A percentile compares a stretch with the other conserved stretches of the same genome.
These are phyloP conservation scores for Penicillium sp. DNA, from an alignment of 2,329 filamentous ascomycete genomes.

Conservation along the genomic window DNA sequence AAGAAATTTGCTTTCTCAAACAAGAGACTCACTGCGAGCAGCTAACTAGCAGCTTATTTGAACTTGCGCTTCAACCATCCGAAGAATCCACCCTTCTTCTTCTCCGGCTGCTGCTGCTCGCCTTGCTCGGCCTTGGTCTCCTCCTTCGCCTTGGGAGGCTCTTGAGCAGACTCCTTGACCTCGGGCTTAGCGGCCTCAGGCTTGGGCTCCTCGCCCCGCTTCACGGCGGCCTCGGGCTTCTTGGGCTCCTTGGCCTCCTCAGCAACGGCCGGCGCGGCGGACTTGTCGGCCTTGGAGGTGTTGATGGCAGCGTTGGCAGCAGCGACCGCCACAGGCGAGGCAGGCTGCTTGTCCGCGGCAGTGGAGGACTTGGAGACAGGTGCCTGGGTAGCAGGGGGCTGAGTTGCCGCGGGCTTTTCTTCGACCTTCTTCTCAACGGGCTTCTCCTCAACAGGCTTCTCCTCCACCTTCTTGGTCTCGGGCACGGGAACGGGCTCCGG, in stretches of 20 bases:
- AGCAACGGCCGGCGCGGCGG: constrained; percentile 10
- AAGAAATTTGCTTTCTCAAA: not conserved
- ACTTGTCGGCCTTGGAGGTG: constrained; percentile 26
- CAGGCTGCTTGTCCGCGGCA: constrained; percentile 11
- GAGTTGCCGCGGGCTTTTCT: constrained; percentile 14
- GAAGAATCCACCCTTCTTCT: constrained; percentile 38
- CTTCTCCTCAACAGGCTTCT: constrained; percentile 5
- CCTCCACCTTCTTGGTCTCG: constrained; percentile 8
- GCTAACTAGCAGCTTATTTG: constrained; percentile 12
- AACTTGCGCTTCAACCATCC: constrained; percentile 24
- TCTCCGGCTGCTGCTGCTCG: constrained; percentile 40
- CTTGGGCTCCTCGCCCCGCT: constrained; percentile 29
- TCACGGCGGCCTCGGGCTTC: constrained; percentile 27
- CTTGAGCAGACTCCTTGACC: constrained; percentile 2
- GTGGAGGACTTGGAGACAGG: not conserved
- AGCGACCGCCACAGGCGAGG: constrained; percentile 24
- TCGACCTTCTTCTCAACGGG: constrained; percentile 7
- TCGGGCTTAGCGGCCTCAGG: constrained; percentile 9
- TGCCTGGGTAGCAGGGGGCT: constrained; percentile 15
- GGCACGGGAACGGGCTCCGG: constrained; percentile 21
- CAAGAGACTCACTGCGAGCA: too few relatives aligned
- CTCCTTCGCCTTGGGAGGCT: not conserved
- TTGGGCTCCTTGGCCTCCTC: constrained; percentile 19
- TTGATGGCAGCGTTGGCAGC: constrained; percentile 25
- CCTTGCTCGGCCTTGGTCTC: constrained; percentile 6